Evolutionary conservation across 805 yeast genomes (phyloP).

Genomic region (Ogataea populi-albae): DNA sequence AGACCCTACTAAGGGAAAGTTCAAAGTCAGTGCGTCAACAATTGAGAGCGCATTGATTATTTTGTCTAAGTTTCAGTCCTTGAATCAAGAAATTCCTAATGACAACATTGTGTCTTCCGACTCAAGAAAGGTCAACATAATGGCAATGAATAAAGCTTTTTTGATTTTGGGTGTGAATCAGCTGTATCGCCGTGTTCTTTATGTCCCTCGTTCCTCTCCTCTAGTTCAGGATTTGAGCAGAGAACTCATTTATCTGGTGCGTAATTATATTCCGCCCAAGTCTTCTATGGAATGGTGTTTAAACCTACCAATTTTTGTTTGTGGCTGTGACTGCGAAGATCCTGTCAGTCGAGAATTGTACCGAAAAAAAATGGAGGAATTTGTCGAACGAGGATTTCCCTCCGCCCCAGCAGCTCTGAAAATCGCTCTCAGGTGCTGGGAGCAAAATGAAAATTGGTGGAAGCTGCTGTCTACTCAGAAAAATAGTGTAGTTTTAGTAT

Average conservation of each 20-base stretch:
- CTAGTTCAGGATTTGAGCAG: conserved; percentile 47
- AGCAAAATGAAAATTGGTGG: conserved; percentile 50
- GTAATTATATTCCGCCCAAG: conserved; percentile 39
- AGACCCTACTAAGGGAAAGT: neutral
- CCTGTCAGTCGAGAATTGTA: conserved; percentile 36
- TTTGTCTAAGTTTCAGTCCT: conserved; percentile 31
- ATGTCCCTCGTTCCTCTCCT: conserved; percentile 42
- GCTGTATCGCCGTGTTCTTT: conserved; percentile 53
- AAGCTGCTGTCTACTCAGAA: too few species aligned
- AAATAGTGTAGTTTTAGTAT: too few species aligned
- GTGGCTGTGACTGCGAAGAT: conserved; percentile 55
- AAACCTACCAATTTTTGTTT: conserved; percentile 52
- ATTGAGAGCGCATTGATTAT: conserved; percentile 40
- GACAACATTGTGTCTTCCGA: too few species aligned
- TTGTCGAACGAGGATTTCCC: conserved; percentile 41
- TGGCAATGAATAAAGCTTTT: conserved; percentile 51
- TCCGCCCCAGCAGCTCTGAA: conserved; percentile 29
- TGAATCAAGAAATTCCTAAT: too few species aligned
- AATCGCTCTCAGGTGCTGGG: conserved; percentile 54
- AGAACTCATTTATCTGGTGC: conserved; percentile 38
- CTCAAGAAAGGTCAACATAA: conserved; percentile 25
- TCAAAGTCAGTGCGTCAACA: conserved; percentile 17
- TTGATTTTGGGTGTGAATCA: conserved; percentile 54
- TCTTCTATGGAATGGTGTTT: conserved; percentile 55
- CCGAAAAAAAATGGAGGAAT: conserved; percentile 36